A percentile compares a stretch with the other conserved stretches of the same genome.
phyloP scores from a whole-genome alignment of 768 basidiomycete genomes.

The Krasilnikovozyma curviuscula region DNA sequence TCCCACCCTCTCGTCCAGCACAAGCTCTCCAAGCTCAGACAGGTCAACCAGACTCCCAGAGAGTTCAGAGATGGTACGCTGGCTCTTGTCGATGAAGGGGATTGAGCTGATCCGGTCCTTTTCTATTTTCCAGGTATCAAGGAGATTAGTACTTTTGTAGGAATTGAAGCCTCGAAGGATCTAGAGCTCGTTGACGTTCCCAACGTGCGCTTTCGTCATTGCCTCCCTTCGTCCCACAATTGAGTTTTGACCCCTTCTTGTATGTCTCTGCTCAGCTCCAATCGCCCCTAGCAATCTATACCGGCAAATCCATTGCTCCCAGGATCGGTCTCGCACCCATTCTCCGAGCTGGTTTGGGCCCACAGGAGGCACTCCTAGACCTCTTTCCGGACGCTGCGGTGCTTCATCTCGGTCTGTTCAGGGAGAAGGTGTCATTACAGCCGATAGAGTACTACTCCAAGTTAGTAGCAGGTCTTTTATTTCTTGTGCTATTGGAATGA shows the following conservation, averaged over 20 bases:
- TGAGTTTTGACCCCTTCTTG: neutral
- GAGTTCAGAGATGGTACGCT: conserved; percentile 54
- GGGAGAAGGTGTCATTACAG: conserved; percentile 56
- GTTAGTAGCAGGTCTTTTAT: neutral
- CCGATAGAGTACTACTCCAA: conserved; percentile 50
- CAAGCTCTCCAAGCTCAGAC: conserved; percentile 49
- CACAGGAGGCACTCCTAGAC: conserved; percentile 42
- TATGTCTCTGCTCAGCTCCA: conserved; percentile 17
- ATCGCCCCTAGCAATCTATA: conserved; percentile 63
- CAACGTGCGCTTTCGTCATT: conserved; percentile 33
- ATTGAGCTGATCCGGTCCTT: neutral
- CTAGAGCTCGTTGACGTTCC: conserved; percentile 43
- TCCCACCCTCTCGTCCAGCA: conserved; percentile 56
- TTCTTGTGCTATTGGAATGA: neutral
- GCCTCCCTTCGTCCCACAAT: neutral
- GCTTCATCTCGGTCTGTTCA: conserved; percentile 71
- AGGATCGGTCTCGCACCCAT: conserved; percentile 76
- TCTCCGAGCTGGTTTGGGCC: conserved; percentile 77
- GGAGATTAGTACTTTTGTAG: conserved; percentile 55
- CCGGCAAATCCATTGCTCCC: conserved; percentile 52
- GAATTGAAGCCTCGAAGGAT: conserved; percentile 58
- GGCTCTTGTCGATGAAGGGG: neutral
- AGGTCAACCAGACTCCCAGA: conserved; percentile 41
- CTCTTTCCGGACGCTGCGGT: conserved; percentile 77
- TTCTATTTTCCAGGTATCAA: conserved; percentile 29